phyloP scores from a whole-genome alignment of 1,284 basidiomycete genomes.

The Phaffia rhodozyma region DNA sequence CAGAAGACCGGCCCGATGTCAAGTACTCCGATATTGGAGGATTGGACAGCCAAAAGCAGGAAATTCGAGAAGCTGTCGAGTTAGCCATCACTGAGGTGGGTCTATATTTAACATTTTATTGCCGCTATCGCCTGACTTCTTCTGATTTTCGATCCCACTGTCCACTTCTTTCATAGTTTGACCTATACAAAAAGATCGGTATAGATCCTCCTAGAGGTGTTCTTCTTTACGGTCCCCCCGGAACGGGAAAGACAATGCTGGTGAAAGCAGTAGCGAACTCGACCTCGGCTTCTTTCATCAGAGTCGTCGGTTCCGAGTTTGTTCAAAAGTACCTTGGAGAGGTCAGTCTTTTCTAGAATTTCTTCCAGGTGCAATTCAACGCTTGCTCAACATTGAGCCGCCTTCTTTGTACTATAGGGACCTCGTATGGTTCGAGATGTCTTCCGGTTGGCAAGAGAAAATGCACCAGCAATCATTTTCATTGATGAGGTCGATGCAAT shows the following conservation, averaged over 20 bases:
- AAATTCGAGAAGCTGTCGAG: constrained; percentile 97
- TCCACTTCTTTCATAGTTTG: constrained; percentile 53
- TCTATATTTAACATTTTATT: not conserved
- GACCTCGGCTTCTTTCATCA: constrained; percentile 93
- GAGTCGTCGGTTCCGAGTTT: constrained; percentile 96
- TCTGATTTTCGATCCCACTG: no score
- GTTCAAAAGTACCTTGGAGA: constrained; percentile 99
- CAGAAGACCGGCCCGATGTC: constrained; percentile 89
- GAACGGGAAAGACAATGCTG: constrained; percentile 98
- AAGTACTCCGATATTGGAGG: constrained; percentile 86
- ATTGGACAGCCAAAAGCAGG: constrained; percentile 97
- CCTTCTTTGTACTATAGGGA: constrained; percentile 39
- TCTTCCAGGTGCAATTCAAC: not conserved
- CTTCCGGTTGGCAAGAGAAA: constrained; percentile 93
- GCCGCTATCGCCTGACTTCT: not conserved
- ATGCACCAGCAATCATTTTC: constrained; percentile 96
- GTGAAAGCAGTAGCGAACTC: constrained; percentile 98
- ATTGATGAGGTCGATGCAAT: constrained; percentile 99
- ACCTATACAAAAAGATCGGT: constrained; percentile 98
- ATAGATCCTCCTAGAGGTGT: constrained; percentile 97
- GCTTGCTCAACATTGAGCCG: not conserved
- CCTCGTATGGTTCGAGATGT: constrained; percentile 99
- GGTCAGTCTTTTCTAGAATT: constrained; percentile 24
- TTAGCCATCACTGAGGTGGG: constrained; percentile 64
- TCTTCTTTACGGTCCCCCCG: constrained; percentile 88